Percentiles rank a stretch among this genome's conserved stretches.
phyloP scores from a whole-genome alignment of 495 filamentous ascomycete genomes.

The Daldinia decipiens region DNA sequence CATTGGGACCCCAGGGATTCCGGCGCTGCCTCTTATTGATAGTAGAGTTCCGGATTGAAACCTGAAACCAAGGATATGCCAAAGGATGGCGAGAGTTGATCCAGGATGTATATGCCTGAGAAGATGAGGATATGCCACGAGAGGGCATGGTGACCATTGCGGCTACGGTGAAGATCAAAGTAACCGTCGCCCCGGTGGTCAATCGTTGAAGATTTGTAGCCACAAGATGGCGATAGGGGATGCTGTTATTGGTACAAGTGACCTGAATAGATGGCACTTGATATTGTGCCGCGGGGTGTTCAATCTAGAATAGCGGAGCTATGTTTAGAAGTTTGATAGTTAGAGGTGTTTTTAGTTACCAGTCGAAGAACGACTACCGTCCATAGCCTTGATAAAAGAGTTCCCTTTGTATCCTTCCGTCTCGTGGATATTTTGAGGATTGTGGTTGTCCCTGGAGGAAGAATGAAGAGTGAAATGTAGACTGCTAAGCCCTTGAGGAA shows the following conservation, averaged over 20 bases:
- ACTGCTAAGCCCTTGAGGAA: background rate
- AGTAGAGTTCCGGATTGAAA: constrained; percentile 37
- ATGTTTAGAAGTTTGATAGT: constrained; percentile 24
- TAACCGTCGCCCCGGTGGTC: constrained; percentile 17
- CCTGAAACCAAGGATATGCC: constrained; percentile 36
- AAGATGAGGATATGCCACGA: constrained; percentile 25
- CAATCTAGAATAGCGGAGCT: constrained; percentile 26
- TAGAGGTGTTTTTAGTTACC: constrained; percentile 8
- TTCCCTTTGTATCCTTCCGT: background rate
- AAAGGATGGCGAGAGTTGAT: constrained; percentile 22
- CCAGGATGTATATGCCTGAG: constrained; percentile 39
- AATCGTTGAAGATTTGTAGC: constrained; percentile 18
- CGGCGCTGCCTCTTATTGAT: constrained; percentile 40
- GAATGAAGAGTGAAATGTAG: background rate
- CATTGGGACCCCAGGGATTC: constrained; percentile 34
- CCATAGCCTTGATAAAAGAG: background rate
- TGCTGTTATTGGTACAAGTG: constrained; percentile 14
- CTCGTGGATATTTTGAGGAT: background rate
- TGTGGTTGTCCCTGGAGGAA: background rate
- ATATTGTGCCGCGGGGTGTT: constrained; percentile 15
- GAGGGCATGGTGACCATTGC: constrained; percentile 17
- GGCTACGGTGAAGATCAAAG: constrained; percentile 25
- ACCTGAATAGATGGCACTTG: constrained; percentile 25
- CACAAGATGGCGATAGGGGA: constrained; percentile 15
- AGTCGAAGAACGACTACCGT: constrained; percentile 6